Evolutionary conservation across 2,329 filamentous ascomycete species (phyloP), one percentile per base, ranked within the genome.

Genomic region (Aureobasidium vineae): DNA sequence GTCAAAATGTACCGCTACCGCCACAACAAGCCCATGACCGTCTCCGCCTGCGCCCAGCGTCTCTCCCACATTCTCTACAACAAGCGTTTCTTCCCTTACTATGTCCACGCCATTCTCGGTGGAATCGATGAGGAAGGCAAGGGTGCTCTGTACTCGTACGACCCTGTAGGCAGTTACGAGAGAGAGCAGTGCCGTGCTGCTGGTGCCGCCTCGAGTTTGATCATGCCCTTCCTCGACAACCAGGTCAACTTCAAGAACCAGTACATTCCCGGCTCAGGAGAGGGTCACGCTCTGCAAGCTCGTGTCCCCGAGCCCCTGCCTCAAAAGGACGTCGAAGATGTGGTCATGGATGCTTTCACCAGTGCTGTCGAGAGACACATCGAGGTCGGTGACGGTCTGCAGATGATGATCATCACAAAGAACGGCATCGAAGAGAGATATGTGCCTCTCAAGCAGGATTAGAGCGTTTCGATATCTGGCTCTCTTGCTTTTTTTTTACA

Each of bases 181-280:
- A 85, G 95, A 71, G 95, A 99, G 81, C 91, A 96, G 81, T 97
- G 93, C 82, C 88, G 94, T 71, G 93, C 95, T 41, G 95, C 91
- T 49, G 95, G 95, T 73, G 93, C 95, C 16, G 90, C 92, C 64
- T 73, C 70, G 56, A 95, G 91, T 75, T 82, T 99, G 79, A 99
- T 99, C 80, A 99, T 97, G 91, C 95, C 95, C 1, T 99, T 99
- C 84, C 81, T 99, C 75, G 95, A 99, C 79, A 99, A 99, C 79
- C 96, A 99, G 81, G 95, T 99, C 83, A 98, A 98, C 82, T 94
- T 94, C 84, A 99, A 97, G 86, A 99, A 99, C 79, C 94, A 97
- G 83, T 96, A 97, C 77, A 84, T 95, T 66, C 92, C 94, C 13
- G 91, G 89, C 54, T 94, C 90, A 73, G 92, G 92, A 66, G 85